These are phyloP conservation scores for Bremia lactucae DNA, from an alignment of 352 stramenopile species.

Conservation along the genomic window DNA sequence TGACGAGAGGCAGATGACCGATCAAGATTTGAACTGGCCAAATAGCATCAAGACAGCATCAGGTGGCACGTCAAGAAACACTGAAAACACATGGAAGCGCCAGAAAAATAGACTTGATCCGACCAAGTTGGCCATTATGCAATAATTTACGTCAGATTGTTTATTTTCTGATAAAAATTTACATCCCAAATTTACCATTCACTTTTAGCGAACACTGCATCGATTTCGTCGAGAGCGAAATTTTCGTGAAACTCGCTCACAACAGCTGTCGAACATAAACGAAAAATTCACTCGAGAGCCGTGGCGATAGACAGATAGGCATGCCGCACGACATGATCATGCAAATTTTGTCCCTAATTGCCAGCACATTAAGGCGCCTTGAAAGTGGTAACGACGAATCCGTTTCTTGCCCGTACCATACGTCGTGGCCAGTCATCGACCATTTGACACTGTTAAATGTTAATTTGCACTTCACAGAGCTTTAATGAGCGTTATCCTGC, in stretches of 20 bases:
- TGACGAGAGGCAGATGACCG: conserved; percentile 18
- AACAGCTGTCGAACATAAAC: conserved; percentile 7
- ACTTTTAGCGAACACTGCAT: neutral
- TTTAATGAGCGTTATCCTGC: too few species aligned
- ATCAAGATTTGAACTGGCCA: conserved; percentile 24
- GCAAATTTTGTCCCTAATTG: too few species aligned
- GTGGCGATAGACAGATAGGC: conserved; percentile 17
- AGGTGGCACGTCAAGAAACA: conserved; percentile 9
- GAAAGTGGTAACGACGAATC: too few species aligned
- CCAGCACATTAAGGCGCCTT: too few species aligned
- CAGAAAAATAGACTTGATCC: conserved; percentile 3
- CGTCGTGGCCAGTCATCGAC: too few species aligned
- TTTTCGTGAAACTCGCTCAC: conserved; percentile 10
- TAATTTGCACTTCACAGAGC: too few species aligned
- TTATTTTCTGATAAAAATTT: neutral
- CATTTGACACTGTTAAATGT: too few species aligned
- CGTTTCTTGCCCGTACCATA: too few species aligned
- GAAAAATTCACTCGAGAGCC: conserved; percentile 21
- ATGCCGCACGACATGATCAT: too few species aligned
- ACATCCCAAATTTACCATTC: conserved; percentile 1
- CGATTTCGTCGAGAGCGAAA: neutral
- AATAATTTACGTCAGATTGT: neutral
- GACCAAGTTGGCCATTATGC: neutral
- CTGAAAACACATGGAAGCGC: conserved; percentile 14
- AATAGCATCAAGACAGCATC: neutral